Evolutionary conservation across 768 basidiomycete genomes (phyloP), one percentile per base, ranked within the genome.

Genomic region (Russula virescens): DNA sequence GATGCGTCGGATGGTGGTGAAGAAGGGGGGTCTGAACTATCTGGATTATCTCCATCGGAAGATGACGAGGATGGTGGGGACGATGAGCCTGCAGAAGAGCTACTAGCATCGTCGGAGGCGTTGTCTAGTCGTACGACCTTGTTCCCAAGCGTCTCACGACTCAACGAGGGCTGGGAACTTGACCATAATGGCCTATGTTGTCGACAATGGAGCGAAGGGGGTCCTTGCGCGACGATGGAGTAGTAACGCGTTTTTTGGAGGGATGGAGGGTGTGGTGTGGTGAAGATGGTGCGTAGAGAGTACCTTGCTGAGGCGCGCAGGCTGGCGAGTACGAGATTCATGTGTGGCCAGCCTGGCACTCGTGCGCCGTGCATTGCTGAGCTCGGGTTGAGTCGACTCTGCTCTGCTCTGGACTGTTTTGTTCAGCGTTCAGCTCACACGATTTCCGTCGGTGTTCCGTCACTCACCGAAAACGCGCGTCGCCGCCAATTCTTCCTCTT

Each of bases 31-130:
- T 77, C 76, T 6, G 73, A 69, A 13, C 71, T 69, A 55, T 81
- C 79, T 11, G 73, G 67, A 16, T 67, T 66, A 11, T 62, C 69
- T 61, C 76, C 75, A 35, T 75, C 76, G 14, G 76, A 70, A 14
- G 74, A 76, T 9, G 80, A 80, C 14, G 82, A 73, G 19, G 80
- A 67, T 66, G 78, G 45, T 71, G 77, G 61, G 64, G 75, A 65
- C 70, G 79, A 68, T 5, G 75, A 69, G 38, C 73, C 75, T n/a
- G 69, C 63, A 47, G 70, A 35, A 69, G 72, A 55, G 72, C 51
- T 10, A 23, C n/a, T 40, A n/a, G 65, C 46, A 42, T 56, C 58
- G 25, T 66, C 38, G 9, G 60, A 21, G 28, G 58, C 31, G 46
- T 54, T 40, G 34, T 68, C 58, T 6, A 68, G 55, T 31, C 65